Evolutionary conservation across 257 asterid genomes (phyloP).

Genomic region (Gynochthodes officinalis): DNA sequence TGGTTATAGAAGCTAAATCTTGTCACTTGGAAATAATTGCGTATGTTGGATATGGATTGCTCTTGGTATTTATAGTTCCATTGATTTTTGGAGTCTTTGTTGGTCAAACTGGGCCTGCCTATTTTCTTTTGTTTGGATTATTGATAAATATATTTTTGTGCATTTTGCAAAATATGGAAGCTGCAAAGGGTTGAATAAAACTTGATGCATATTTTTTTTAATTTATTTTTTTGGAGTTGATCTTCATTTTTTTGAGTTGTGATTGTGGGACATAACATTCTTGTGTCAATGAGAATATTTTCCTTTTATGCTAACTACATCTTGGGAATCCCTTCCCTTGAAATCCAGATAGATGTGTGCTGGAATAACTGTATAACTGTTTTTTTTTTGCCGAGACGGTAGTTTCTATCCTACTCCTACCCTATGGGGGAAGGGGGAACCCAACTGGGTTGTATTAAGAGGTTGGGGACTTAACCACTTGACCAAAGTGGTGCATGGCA

Average conservation of each 20-base stretch:
- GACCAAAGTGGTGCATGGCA: too few relatives aligned
- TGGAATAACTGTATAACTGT: too few relatives aligned
- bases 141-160: neutral
- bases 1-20: neutral
- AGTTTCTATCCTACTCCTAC: too few relatives aligned
- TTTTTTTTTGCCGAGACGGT: too few relatives aligned
- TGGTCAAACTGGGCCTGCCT: neutral
- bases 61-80: neutral
- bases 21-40: neutral
- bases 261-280: neutral
- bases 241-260: neutral
- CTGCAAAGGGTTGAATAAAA: neutral
- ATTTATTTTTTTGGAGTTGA: neutral
- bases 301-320: neutral
- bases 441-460: too few relatives aligned
- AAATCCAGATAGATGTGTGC: neutral
- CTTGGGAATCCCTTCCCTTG: too few relatives aligned
- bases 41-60: neutral
- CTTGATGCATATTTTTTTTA: neutral
- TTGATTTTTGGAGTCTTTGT: neutral
- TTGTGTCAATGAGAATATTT: neutral
- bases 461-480: too few relatives aligned
- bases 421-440: too few relatives aligned
- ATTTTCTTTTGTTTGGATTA: neutral
- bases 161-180: neutral